These are phyloP conservation scores for Alternaria metachromatica DNA, from an alignment of 2,329 filamentous ascomycete species.

Conservation along the genomic window DNA sequence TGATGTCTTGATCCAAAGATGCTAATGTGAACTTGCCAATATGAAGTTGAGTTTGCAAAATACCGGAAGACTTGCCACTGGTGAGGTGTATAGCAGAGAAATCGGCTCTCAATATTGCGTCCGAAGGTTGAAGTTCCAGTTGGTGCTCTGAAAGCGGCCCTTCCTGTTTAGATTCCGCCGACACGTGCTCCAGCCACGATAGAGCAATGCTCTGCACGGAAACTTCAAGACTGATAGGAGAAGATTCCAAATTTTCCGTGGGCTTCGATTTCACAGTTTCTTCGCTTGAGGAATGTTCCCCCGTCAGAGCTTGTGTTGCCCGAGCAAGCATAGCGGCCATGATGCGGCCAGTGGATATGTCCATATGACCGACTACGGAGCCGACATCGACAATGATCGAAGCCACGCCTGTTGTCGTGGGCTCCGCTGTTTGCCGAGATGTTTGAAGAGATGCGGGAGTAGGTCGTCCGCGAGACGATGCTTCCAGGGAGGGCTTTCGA, in stretches of 20 bases:
- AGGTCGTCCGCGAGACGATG: constrained; percentile 26
- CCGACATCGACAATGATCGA: constrained; percentile 43
- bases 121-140: constrained; percentile 34
- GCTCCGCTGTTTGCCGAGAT: constrained; percentile 6
- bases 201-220: constrained; percentile 37
- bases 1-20: constrained; percentile 57
- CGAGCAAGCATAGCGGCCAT: constrained; percentile 41
- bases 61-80: constrained; percentile 21
- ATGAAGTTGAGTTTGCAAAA: constrained; percentile 31
- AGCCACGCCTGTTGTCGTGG: constrained; percentile 19
- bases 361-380: constrained; percentile 41
- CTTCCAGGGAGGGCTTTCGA: constrained; percentile 31
- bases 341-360: constrained; percentile 44
- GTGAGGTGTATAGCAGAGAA: constrained; percentile 33
- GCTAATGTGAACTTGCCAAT: constrained; percentile 56
- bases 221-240: constrained; percentile 24
- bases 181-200: constrained; percentile 41
- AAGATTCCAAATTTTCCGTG: neutral
- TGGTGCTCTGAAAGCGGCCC: neutral
- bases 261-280: neutral
- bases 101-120: constrained; percentile 38
- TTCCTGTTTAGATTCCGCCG: constrained; percentile 30
- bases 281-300: constrained; percentile 5
- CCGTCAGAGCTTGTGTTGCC: constrained; percentile 28
- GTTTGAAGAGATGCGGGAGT: constrained; percentile 7